Percentiles rank a stretch among this genome's conserved stretches.
phyloP scores from a whole-genome alignment of 2,329 filamentous ascomycete genomes.

The Exophiala sp. region DNA sequence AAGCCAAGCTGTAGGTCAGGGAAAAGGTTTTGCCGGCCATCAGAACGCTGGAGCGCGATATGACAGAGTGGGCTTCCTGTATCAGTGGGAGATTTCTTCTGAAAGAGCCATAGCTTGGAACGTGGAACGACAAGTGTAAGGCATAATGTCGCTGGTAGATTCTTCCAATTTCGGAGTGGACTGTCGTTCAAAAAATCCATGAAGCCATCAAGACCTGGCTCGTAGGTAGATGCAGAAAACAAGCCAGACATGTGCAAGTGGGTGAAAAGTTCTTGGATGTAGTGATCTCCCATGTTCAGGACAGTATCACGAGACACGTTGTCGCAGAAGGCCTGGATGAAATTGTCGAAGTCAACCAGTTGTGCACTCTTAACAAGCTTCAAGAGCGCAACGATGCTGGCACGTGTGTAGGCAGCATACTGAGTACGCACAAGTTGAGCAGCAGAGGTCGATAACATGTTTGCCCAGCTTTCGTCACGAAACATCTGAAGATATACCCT shows the following conservation, averaged over 20 bases:
- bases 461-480: slow-evolving; percentile 32
- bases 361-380: slow-evolving; percentile 26
- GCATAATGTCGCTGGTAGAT: neutral
- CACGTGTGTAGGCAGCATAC: slow-evolving; percentile 25
- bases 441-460: slow-evolving; percentile 1
- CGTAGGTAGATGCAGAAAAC: slow-evolving; percentile 3
- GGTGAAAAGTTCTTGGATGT: slow-evolving; percentile 32
- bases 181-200: slow-evolving; percentile 1
- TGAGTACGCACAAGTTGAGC: slow-evolving; percentile 10
- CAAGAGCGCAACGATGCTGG: slow-evolving; percentile 30
- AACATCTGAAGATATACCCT: slow-evolving; percentile 49
- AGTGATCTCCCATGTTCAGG: slow-evolving; percentile 24
- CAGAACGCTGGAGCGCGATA: slow-evolving; percentile 1
- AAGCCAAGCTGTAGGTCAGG: slow-evolving; percentile 28
- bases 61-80: neutral
- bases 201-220: too few relatives aligned
- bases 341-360: slow-evolving; percentile 19
- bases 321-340: slow-evolving; percentile 11
- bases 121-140: neutral
- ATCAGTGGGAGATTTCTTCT: too few relatives aligned
- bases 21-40: slow-evolving; percentile 24
- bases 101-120: too few relatives aligned
- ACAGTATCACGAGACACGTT: slow-evolving; percentile 21
- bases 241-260: slow-evolving; percentile 30
- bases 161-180: neutral